phyloP scores from a whole-genome alignment of 2,329 filamentous ascomycete species.

The Aspergillus texensis region DNA sequence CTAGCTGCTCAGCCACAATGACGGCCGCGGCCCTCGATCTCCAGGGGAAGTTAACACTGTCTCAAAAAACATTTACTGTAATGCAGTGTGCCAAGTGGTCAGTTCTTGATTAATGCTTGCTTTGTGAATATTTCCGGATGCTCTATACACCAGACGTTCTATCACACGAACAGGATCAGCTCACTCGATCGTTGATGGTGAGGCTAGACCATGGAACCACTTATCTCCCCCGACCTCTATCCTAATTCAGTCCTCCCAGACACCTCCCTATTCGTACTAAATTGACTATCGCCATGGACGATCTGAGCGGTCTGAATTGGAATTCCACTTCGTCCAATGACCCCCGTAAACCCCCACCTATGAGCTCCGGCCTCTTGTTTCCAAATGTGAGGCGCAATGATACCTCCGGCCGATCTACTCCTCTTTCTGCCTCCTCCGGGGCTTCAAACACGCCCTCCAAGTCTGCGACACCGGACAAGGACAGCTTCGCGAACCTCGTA shows the following conservation, averaged over 20 bases:
- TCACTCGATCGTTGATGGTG: conserved; percentile 20
- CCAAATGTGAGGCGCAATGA: conserved; percentile 40
- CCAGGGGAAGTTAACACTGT: conserved; percentile 9
- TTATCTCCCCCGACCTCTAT: conserved; percentile 18
- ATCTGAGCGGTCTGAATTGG: conserved; percentile 52
- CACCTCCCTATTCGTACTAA: conserved; percentile 14
- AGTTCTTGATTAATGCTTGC: background rate
- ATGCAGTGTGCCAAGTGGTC: background rate
- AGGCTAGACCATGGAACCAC: conserved; percentile 23
- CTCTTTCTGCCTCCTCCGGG: conserved; percentile 37
- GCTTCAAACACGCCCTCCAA: conserved; percentile 42
- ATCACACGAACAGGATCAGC: conserved; percentile 8
- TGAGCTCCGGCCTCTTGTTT: conserved; percentile 39
- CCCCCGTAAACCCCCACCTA: conserved; percentile 40
- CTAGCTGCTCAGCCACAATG: conserved; percentile 17
- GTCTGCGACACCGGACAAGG: conserved; percentile 45
- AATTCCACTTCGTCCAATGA: conserved; percentile 36
- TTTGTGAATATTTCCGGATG: background rate
- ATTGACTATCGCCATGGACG: conserved; percentile 44
- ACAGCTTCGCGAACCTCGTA: conserved; percentile 64
- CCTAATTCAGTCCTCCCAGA: conserved; percentile 27
- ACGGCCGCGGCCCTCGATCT: conserved; percentile 14
- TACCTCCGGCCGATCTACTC: conserved; percentile 48
- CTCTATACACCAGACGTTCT: background rate
- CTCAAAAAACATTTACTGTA: background rate